Evolutionary conservation across 1,139 yeast genomes (phyloP), one percentile per base, ranked within the genome.

Genomic region (Suhomyces ambrosiae): DNA sequence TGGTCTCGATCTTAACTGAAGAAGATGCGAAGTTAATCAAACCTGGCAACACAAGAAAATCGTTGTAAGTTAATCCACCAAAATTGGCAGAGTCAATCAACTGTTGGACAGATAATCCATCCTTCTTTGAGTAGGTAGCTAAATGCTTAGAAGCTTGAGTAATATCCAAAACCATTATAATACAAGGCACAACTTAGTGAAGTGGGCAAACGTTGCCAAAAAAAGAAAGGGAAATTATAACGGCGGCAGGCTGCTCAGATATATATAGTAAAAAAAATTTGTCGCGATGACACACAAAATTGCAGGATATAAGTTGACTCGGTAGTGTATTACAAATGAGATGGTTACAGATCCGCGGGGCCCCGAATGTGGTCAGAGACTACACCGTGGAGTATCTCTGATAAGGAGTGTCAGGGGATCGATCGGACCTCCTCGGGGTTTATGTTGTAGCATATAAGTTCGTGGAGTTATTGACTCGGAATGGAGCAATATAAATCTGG

Each of bases 1-100:
- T 85, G 49, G 96, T 78, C 55, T 89, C 96, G 60, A 90, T 75
- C 40, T 72, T 68, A 44, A 94, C 97, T 23, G 54, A 69, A 37
- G 84, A 75, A 32, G 97, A 79, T 47, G 96, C 87, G 72, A 89
- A 90, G 58, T 81, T 82, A 58, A 92, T 87, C 71, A 88, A 86
- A 48, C 97, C 97, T 49, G 99, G 99, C 60, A 92, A 79, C 52
- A 92, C 79, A 65, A 92, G 79, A 65, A 92, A 87, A 71, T 92
- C 99, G 60, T 92, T 94, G 74, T 94, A 92, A 48, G 99, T 92
- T 60, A 92, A 80, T 43, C 99, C 99, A 64, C 98, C 98, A 68
- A 94, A 84, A 55, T 73, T 68, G 52, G 80, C 71, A 36, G 97
- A 88, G 71, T 92, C 96, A 84, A 94, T 86, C 68, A 92, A 80